These are phyloP conservation scores for Fraxinus xanthoxyloides DNA, from an alignment of 305 asterid genomes.

Conservation along the genomic window DNA sequence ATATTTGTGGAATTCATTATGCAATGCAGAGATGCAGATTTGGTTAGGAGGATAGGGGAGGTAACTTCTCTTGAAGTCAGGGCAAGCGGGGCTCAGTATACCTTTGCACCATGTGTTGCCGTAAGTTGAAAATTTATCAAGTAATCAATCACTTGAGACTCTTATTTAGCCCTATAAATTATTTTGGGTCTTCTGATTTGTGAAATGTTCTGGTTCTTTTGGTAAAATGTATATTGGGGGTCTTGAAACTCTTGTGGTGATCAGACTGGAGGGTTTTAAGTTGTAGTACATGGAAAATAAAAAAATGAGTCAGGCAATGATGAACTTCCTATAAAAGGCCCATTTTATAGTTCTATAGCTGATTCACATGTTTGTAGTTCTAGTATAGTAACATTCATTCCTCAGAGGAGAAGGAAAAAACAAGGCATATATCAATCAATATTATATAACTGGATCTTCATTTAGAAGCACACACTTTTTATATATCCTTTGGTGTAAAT, in stretches of 20 bases:
- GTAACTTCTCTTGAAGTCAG: constrained; percentile 92
- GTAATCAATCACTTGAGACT: background rate
- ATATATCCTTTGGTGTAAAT: background rate
- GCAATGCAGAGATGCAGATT: constrained; percentile 65
- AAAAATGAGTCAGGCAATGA: background rate
- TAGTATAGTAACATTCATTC: background rate
- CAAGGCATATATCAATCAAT: background rate
- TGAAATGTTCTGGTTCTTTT: background rate
- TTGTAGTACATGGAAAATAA: background rate
- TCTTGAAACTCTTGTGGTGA: background rate
- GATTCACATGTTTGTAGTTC: background rate
- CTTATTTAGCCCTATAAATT: background rate
- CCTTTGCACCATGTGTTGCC: constrained; percentile 96
- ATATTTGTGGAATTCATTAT: background rate
- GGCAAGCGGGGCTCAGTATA: constrained; percentile 80
- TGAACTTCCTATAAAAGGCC: background rate
- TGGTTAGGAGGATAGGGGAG: constrained; percentile 69
- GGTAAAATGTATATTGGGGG: background rate
- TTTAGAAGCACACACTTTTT: background rate
- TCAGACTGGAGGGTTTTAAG: background rate
- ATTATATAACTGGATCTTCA: background rate
- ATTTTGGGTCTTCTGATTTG: background rate
- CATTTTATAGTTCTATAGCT: background rate
- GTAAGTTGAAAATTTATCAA: constrained; percentile 49
- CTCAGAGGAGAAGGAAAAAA: background rate